Conservation (phyloP, 495 filamentous ascomycete species). For the Pyronema domesticum region DNA sequence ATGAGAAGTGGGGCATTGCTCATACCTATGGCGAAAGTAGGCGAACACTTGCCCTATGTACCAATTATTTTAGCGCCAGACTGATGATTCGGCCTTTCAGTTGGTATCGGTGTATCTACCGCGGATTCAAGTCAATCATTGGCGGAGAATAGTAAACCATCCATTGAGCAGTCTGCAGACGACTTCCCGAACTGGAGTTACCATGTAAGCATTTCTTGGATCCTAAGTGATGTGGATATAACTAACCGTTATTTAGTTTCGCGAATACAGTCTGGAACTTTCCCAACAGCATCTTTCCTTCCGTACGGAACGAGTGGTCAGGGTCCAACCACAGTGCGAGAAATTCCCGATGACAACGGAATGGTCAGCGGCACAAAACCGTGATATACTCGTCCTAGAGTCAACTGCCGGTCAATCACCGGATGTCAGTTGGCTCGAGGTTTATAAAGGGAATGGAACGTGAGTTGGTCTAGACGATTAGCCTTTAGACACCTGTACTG, state of each 20-base stretch:
- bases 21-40: neutral
- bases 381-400: too few relatives aligned
- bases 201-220: too few relatives aligned
- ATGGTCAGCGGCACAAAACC: too few relatives aligned
- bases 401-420: neutral
- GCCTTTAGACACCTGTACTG: neutral
- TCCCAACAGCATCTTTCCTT: neutral
- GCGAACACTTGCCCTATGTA: too few relatives aligned
- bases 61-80: neutral
- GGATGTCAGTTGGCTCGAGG: neutral
- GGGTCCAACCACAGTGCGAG: neutral
- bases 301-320: neutral
- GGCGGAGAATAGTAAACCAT: neutral
- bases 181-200: neutral
- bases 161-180: neutral
- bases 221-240: too few relatives aligned
- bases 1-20: neutral
- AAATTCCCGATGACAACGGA: neutral
- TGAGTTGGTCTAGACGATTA: neutral
- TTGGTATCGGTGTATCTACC: neutral
- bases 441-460: neutral
- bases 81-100: neutral
- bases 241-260: too few relatives aligned
- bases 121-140: neutral
- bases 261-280: neutral